Base-by-base conservation (phyloP, 768 basidiomycete genomes). In the Exidia glandulosa region DNA sequence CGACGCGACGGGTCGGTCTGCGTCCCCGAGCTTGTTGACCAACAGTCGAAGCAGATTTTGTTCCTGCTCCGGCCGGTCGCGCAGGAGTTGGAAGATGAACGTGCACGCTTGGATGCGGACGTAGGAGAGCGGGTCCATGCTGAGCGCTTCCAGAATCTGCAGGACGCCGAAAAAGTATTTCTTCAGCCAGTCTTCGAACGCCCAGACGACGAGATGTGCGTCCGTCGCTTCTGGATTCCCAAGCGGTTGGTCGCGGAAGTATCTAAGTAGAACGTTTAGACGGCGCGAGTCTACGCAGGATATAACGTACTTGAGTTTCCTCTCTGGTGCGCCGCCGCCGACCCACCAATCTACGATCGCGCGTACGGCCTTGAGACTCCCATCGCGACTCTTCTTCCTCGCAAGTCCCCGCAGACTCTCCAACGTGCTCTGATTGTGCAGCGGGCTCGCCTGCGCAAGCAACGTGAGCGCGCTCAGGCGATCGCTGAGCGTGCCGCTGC, bases 261-360 rank as follows among this genome's bases (percentile, higher is more conserved):
- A 94, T 69, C 94, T 95, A 52, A n/a, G 19, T n/a, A n/a, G n/a
- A 31, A 10, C 23, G 6, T 60, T 54, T 31, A 62, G 54, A 16
- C 14, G 19, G 25, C 14, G 30, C 0, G 31, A 30, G 13, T 31
- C 9, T 30, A 56, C 14, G 62, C 31, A 30, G 2, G n/a, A 37
- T 13, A 32, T 33, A 14, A 76, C 84, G 57, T 62, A 94, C 90
- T 81, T 90, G 29, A 97, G 79, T 70, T 98, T 98, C 62, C 90
- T 77, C 61, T 80, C 76, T 0, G 93, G 90, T 23, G 85, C 89
- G n/a, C 92, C 92, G 27, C 94, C 94, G 32, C 93, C 94, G 52
- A 88, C 81, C 92, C 94, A 96, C 94, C 95, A 97, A 80, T 98
- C 95, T 32, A 90, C 86, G 60, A 99, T 78, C 62, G 94, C 95